Evolutionary conservation across 257 asterid species (phyloP).

Genomic region (Plantago major): DNA sequence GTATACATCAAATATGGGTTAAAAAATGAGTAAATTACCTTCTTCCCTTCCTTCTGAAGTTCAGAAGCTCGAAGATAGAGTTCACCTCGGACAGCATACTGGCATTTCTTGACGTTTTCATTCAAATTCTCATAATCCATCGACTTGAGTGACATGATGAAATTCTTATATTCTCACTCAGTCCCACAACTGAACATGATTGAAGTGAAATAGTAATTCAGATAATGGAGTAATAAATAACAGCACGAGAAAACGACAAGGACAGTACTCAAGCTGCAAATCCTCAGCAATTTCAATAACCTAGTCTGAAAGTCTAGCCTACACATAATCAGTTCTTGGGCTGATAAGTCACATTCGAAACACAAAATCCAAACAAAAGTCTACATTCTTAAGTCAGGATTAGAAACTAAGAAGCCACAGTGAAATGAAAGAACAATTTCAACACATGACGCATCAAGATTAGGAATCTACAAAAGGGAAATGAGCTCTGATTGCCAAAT

Average conservation of each 20-base stretch:
- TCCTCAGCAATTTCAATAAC: too few relatives aligned
- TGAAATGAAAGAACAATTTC: not conserved
- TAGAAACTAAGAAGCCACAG: not conserved
- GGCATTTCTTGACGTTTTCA: constrained; percentile 92
- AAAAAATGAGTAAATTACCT: constrained; percentile 39
- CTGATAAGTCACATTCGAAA: not conserved
- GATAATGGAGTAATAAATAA: not conserved
- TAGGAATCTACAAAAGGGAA: constrained; percentile 7
- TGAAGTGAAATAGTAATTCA: not conserved
- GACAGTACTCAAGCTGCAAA: constrained; percentile 4
- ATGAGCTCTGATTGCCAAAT: not conserved
- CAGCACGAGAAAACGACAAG: constrained; percentile 7
- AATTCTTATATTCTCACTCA: constrained; percentile 1
- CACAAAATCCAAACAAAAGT: constrained; percentile 6
- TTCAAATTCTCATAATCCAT: constrained; percentile 89
- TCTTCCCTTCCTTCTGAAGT: constrained; percentile 98
- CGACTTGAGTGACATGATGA: constrained; percentile 56
- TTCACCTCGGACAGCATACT: constrained; percentile 99
- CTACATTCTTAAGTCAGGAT: constrained; percentile 10
- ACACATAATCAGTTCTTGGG: too few relatives aligned
- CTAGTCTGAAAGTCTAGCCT: too few relatives aligned
- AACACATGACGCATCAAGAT: constrained; percentile 1
- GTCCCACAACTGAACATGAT: constrained; percentile 18
- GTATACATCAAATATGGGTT: too few relatives aligned
- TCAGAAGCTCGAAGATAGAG: constrained; percentile 99